Conservation (phyloP, 129 eudicot genomes). For the Pseudognaphalium luteoalbum region DNA sequence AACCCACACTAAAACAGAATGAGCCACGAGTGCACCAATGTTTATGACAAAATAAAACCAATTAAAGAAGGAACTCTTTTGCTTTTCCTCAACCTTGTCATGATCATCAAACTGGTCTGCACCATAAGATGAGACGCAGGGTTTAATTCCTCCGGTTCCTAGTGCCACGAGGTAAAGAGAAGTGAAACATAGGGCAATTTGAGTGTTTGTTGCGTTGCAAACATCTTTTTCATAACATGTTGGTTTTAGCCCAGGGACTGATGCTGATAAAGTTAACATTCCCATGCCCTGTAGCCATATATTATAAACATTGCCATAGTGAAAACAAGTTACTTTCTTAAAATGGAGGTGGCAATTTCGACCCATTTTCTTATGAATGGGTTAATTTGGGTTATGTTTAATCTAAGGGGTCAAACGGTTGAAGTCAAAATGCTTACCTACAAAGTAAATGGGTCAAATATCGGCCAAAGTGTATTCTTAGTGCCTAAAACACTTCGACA, state of each 20-base stretch:
- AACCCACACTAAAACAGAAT: slow-evolving; percentile 60
- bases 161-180: slow-evolving; percentile 65
- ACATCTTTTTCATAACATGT: slow-evolving; percentile 37
- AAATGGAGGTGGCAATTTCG: not conserved
- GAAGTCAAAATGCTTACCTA: not conserved
- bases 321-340: not conserved
- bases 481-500: not conserved
- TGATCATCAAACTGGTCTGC: slow-evolving; percentile 73
- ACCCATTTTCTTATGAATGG: not conserved
- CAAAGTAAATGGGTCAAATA: not conserved
- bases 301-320: not conserved
- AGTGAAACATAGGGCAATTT: slow-evolving; percentile 42
- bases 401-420: not conserved
- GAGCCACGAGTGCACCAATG: slow-evolving; percentile 59
- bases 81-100: slow-evolving; percentile 41
- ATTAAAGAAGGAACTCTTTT: slow-evolving; percentile 60
- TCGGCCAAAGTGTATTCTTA: not conserved
- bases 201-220: slow-evolving; percentile 48
- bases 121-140: slow-evolving; percentile 71
- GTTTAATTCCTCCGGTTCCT: slow-evolving; percentile 81
- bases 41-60: slow-evolving; percentile 62
- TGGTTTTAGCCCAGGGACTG: slow-evolving; percentile 62
- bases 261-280: slow-evolving; percentile 59
- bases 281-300: slow-evolving; percentile 46
- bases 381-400: not conserved